Evolutionary conservation across 192 early-diverging fungal genomes (phyloP), one percentile per base, ranked within the genome.

Genomic region (Lunasporangiospora selenospora): DNA sequence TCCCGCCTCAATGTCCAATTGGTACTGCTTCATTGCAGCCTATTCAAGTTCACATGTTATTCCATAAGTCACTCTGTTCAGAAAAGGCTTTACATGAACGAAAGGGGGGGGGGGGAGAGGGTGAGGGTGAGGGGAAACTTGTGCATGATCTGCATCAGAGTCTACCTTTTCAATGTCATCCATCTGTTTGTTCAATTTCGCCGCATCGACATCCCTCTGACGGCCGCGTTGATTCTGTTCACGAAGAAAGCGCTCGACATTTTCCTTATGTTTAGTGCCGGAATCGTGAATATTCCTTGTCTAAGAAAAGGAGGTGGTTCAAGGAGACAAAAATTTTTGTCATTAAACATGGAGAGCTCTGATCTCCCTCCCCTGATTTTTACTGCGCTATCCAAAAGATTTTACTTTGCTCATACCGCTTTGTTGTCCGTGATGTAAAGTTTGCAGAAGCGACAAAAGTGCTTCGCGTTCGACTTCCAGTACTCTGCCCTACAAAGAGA

Each of bases 381-480:
- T 33, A n/a, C n/a, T n/a, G n/a, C n/a, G n/a, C n/a, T n/a, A n/a
- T n/a, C n/a, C 2, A 1, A 4, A 43, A 16, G 15, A 29, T 39
- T 41, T 54, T 10, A 10, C 31, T 18, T 49, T 49, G 2, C 2
- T 16, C 82, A 75, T 89, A 92, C 92, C 52, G 85, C 75, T 53
- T 89, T 90, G 80, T 95, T 95, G 71, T 95, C 90, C 15, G 83
- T 81, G 43, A 95, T 83, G 65, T 83, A 93, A 34, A 90, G 89
- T 69, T 85, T 79, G 78, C 93, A 95, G 79, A 91, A 95, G 38
- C 85, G 82, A 75, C 93, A 95, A 83, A 83, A 95, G 79, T 88
- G 88, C 67, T 91, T 92, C 75, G 85, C 85, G 67, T 89, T 86
- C 5, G 89, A 88, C 31, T 87, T 84, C 89, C 89, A 86, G 52